Evolutionary conservation across 495 filamentous ascomycete genomes (phyloP).

Genomic region (Neurospora sp.): DNA sequence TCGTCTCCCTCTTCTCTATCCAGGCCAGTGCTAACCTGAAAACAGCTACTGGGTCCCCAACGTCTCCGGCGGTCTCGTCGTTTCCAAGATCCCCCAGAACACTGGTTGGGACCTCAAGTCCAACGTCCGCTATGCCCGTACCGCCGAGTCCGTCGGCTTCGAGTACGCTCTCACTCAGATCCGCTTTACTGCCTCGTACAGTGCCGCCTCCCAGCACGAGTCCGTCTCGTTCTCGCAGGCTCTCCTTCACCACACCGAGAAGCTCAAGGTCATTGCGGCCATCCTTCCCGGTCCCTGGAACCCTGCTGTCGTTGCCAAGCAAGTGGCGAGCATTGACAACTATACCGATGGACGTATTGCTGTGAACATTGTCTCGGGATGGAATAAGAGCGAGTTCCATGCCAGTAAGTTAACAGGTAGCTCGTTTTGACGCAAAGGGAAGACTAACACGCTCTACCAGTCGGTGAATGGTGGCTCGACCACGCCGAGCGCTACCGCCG

Average conservation of each 20-base stretch:
- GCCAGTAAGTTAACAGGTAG: background rate
- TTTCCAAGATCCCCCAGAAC: constrained; percentile 37
- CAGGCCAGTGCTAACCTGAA: background rate
- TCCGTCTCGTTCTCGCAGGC: constrained; percentile 41
- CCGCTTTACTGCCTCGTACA: constrained; percentile 39
- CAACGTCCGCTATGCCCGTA: constrained; percentile 34
- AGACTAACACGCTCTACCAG: constrained; percentile 15
- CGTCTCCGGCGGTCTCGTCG: constrained; percentile 38
- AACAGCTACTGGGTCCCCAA: constrained; percentile 40
- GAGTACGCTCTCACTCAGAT: constrained; percentile 41
- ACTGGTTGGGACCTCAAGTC: constrained; percentile 36
- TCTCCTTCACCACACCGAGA: constrained; percentile 31
- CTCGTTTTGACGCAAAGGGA: background rate
- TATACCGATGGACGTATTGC: constrained; percentile 37
- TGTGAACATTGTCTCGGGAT: constrained; percentile 40
- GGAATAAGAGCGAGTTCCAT: constrained; percentile 40
- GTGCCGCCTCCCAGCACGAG: constrained; percentile 40
- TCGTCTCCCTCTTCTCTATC: background rate
- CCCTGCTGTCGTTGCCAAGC: constrained; percentile 39
- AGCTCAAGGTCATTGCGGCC: constrained; percentile 38
- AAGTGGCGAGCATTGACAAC: constrained; percentile 39
- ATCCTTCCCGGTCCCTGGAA: constrained; percentile 41
- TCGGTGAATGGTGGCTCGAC: constrained; percentile 44
- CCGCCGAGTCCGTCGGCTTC: constrained; percentile 35
- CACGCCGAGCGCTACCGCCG: constrained; percentile 40